phyloP scores from a whole-genome alignment of 164 flowering plant genomes.

The Saururus chinensis region DNA sequence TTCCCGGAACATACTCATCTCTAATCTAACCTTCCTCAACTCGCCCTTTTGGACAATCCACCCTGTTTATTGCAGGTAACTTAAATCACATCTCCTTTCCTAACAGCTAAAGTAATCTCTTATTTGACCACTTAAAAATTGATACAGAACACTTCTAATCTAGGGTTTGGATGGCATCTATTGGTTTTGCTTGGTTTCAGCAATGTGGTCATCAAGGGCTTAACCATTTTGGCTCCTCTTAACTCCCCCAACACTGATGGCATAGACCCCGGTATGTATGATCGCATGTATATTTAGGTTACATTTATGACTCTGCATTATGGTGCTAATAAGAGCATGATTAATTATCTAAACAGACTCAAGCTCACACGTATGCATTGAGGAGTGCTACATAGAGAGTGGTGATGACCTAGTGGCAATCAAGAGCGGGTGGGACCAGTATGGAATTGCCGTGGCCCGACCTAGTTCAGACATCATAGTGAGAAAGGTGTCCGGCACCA shows the following conservation, averaged over 20 bases:
- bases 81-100: neutral
- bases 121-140: neutral
- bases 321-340: neutral
- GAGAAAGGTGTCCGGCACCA: conserved; percentile 84
- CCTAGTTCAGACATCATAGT: conserved; percentile 80
- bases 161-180: too few relatives aligned
- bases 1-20: conserved; percentile 69
- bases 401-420: conserved; percentile 98
- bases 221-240: conserved; percentile 92
- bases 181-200: conserved; percentile 28
- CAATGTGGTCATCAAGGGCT: conserved; percentile 68
- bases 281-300: too few relatives aligned
- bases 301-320: neutral
- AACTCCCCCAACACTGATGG: conserved; percentile 98
- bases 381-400: conserved; percentile 96
- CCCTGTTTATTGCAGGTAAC: conserved; percentile 93
- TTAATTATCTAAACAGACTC: conserved; percentile 42
- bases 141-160: neutral
- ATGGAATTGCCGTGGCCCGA: conserved; percentile 72
- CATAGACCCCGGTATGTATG: conserved; percentile 70
- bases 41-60: conserved; percentile 99
- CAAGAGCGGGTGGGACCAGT: conserved; percentile 99
- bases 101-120: neutral
- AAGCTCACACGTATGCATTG: conserved; percentile 74
- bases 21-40: conserved; percentile 79